Base-by-base conservation (phyloP, 2,329 filamentous ascomycete genomes). In the Aspergillus phoenicis region DNA sequence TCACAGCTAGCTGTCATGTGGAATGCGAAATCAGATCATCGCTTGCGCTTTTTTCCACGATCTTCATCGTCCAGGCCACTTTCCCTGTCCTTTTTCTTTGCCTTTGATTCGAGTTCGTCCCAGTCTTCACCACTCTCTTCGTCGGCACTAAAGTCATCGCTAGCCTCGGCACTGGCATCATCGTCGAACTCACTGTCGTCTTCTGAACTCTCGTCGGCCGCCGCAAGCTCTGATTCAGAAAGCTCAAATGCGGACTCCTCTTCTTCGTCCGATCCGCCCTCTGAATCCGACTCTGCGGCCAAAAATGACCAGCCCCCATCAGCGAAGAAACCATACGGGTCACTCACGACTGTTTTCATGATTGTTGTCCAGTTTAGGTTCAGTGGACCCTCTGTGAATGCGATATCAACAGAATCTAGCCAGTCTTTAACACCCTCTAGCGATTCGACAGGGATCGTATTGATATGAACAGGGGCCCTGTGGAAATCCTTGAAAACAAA, bases 311-410 rank as follows among this genome's bases (percentile, higher is more conserved):
- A 99, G 49, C 95, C 95, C 33, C 96, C 95, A 66, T 98, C 94
- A 4, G 85, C 87, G 77, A 97, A 99, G 86, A 99, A 99, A 69
- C 90, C 87, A 74, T 99, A 94, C 2, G 95, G 91, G 74, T 99
- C 93, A 38, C 90, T 89, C 20, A 91, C 94, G 26, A 99, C 93
- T 0, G 95, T 99, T 84, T 99, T 99, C 93, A 99, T 99, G 74
- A 99, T 99, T 15, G 93, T 97, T 10, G 91, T 90, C 95, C 95
- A 99, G 83, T 98, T 98, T 60, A 99, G 84, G 81, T 99, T 99
- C 68, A 99, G 87, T 1, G 94, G 95, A 60, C 95, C 95, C 78
- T 99, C 96, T 11, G 88, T 91, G 81, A 89, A 98, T 17, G 95
- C 89, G 72, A 99, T 96, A 73, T 99, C 94, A 52, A 95, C 93